These are phyloP conservation scores for Monosporozyma aerobia DNA, from an alignment of 805 yeast species.

Conservation along the genomic window DNA sequence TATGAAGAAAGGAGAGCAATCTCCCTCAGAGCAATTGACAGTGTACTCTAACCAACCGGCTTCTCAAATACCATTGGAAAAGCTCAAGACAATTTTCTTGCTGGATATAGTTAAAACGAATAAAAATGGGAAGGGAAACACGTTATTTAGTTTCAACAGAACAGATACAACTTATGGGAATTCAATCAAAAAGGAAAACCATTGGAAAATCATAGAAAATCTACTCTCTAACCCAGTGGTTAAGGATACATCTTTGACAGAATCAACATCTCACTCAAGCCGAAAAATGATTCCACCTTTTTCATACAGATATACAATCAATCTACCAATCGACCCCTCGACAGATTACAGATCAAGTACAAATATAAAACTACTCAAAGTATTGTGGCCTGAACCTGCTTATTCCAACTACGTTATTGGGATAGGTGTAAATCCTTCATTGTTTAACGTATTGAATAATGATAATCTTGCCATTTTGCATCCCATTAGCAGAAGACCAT, in stretches of 20 bases:
- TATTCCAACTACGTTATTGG: constrained; percentile 19
- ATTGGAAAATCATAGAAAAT: neutral
- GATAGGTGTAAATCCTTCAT: constrained; percentile 13
- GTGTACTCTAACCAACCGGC: neutral
- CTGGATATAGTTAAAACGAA: neutral
- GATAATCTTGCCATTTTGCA: constrained; percentile 5
- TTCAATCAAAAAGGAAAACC: neutral
- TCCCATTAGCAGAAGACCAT: constrained; percentile 10
- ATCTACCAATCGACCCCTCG: neutral
- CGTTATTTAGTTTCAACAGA: neutral
- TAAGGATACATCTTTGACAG: neutral
- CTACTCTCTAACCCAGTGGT: neutral
- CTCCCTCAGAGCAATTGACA: neutral
- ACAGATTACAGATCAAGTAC: neutral
- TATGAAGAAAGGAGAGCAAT: neutral
- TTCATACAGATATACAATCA: constrained; percentile 6
- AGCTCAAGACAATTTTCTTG: neutral
- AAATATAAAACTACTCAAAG: neutral
- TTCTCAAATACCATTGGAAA: neutral
- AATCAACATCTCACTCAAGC: neutral
- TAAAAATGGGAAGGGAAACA: neutral
- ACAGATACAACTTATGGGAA: neutral
- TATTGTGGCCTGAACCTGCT: constrained; percentile 16
- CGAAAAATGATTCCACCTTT: neutral
- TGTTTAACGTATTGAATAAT: constrained; percentile 5